These are phyloP conservation scores for Tuber microsphaerosporum DNA, from an alignment of 495 filamentous ascomycete species.

Conservation along the genomic window DNA sequence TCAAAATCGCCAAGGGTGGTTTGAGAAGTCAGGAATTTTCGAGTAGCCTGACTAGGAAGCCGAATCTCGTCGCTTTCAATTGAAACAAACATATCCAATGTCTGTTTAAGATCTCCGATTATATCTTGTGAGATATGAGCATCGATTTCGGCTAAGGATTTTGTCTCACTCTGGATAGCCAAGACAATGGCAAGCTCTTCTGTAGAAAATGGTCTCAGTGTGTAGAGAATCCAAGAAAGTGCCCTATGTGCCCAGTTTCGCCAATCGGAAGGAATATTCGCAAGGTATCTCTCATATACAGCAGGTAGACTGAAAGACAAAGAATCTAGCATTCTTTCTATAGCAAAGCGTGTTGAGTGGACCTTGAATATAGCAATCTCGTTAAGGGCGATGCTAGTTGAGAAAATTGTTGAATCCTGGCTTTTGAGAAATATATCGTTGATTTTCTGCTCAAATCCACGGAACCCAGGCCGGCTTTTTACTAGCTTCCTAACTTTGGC, in stretches of 20 bases:
- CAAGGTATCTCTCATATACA: not conserved
- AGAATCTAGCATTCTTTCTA: not conserved
- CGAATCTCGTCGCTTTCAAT: not conserved
- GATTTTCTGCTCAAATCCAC: conserved; percentile 3
- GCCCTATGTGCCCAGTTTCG: not conserved
- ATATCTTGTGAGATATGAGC: conserved; percentile 3
- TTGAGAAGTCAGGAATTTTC: conserved; percentile 8
- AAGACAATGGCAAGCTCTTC: conserved; percentile 6
- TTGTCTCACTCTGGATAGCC: not conserved
- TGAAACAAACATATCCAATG: not conserved
- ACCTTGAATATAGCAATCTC: not conserved
- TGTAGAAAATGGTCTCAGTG: not conserved
- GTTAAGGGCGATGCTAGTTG: not conserved
- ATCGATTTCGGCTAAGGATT: not conserved
- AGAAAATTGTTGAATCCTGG: not conserved
- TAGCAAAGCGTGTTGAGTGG: not conserved
- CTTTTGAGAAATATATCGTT: not conserved
- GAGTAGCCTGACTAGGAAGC: not conserved
- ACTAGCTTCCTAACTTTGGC: not conserved
- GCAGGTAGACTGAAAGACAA: not conserved
- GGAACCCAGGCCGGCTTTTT: not conserved
- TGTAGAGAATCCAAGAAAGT: conserved; percentile 4
- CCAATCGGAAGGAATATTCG: not conserved
- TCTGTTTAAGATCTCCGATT: not conserved
- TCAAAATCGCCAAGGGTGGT: no score